Conservation (phyloP, 2,329 filamentous ascomycete species). For the Aureobasidium sp. region DNA sequence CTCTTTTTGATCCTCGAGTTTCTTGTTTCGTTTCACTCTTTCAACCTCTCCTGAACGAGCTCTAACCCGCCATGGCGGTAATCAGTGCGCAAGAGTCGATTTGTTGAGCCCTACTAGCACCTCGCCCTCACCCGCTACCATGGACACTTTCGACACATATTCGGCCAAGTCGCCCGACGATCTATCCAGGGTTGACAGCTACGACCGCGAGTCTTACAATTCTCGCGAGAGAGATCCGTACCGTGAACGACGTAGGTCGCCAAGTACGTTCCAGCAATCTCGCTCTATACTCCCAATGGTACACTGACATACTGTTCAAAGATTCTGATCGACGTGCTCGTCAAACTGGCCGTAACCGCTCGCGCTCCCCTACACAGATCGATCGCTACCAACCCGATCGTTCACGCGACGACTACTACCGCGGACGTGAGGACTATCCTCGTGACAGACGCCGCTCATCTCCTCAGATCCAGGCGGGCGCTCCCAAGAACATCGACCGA, state of each 20-base stretch:
- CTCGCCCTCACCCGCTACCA: not conserved
- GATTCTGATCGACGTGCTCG: conserved; percentile 5
- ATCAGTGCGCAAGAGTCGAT: conserved; percentile 4
- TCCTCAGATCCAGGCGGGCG: conserved; percentile 26
- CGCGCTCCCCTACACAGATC: conserved; percentile 62
- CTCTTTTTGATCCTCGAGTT: conserved; percentile 22
- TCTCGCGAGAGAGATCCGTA: conserved; percentile 19
- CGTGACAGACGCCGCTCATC: conserved; percentile 56
- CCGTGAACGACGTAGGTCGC: conserved; percentile 21
- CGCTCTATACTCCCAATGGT: not conserved
- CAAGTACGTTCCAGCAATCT: not conserved
- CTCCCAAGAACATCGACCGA: conserved; percentile 58
- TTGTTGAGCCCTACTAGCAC: not conserved
- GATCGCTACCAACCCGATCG: conserved; percentile 73
- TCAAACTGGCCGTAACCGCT: conserved; percentile 54
- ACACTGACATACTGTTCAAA: not conserved
- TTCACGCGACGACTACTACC: conserved; percentile 59
- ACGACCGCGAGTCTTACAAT: conserved; percentile 11
- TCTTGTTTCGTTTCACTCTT: conserved; percentile 1
- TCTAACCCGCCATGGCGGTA: conserved; percentile 14
- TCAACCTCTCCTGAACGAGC: not conserved
- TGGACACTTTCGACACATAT: conserved; percentile 13
- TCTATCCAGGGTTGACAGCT: conserved; percentile 11
- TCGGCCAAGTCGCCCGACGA: conserved; percentile 10
- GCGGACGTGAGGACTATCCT: conserved; percentile 55